Percentiles rank a stretch among this genome's conserved stretches.
These are phyloP conservation scores for Zanthoxylum bungeanum DNA, from an alignment of 345 rosid genomes.

Conservation along the genomic window DNA sequence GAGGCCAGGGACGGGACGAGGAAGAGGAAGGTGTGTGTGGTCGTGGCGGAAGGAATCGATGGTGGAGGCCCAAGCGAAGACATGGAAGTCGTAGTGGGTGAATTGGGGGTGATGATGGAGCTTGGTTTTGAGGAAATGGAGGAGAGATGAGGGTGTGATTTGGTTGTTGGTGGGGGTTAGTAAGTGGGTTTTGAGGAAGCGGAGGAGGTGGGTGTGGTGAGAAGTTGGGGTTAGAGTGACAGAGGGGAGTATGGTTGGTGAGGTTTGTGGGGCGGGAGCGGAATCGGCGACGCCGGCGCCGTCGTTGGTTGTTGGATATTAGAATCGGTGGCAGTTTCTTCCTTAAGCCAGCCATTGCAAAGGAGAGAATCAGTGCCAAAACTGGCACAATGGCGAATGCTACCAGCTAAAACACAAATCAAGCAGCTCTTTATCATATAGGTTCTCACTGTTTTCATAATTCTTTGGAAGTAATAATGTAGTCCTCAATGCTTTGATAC, in stretches of 20 bases:
- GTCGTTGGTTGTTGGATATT: constrained; percentile 35
- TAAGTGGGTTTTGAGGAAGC: constrained; percentile 59
- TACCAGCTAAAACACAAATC: too few relatives aligned
- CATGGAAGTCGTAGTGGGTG: constrained; percentile 71
- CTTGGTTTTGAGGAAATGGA: constrained; percentile 66
- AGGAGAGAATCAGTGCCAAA: too few relatives aligned
- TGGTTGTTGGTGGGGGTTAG: constrained; percentile 35
- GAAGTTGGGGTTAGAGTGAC: constrained; percentile 59
- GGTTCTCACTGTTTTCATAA: too few relatives aligned
- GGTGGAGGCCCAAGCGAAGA: constrained; percentile 76
- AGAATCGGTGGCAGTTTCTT: constrained; percentile 46
- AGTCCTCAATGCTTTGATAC: too few relatives aligned
- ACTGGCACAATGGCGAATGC: too few relatives aligned
- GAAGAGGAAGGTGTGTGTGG: constrained; percentile 73
- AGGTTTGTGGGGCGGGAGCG: neutral
- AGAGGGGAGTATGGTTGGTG: constrained; percentile 38
- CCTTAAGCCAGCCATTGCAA: constrained; percentile 16
- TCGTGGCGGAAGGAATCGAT: constrained; percentile 79
- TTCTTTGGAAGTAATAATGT: too few relatives aligned
- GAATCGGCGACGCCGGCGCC: constrained; percentile 26
- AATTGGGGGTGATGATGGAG: constrained; percentile 70
- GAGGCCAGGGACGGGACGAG: constrained; percentile 67
- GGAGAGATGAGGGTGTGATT: constrained; percentile 45
- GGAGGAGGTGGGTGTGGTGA: constrained; percentile 37
- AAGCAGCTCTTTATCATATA: too few relatives aligned